Base-by-base conservation (phyloP, 495 filamentous ascomycete species). In the Penicillium coprophilum region DNA sequence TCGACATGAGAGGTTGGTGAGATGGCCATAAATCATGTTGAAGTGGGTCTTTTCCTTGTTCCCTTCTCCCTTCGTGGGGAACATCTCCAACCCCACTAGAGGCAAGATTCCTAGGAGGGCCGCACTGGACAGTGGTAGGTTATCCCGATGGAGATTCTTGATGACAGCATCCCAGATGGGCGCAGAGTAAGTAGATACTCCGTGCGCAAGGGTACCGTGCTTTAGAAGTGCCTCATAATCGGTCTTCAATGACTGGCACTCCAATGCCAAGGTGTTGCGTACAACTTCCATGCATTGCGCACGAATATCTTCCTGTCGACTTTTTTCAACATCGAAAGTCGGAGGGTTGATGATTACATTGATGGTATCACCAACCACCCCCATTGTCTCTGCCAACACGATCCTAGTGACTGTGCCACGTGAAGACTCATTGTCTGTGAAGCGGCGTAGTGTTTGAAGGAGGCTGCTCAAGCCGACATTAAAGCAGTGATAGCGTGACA, bases 141-240 rank as follows among this genome's bases (percentile, higher is more conserved):
- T 85, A 8, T 83, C 79, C 32, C 79, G 76, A 62, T 84, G 79
- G 31, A 96, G 80, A 36, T 85, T 80, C 49, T 83, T 79, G 30
- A 92, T 75, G 31, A 91, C 85, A 2, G 82, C 79, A 60, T 90
- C 85, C 92, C 92, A 96, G 28, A 95, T 83, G 2, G 77, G 70
- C 3, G 83, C 75, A 0, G 86, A 87, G 57, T 87, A 82, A 6
- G 84, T 81, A 47, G 80, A 82, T 13, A 85, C 76, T 21, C 85
- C 84, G 53, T 87, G 80, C 38, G 90, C 85, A n/a, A 92, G 77
- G 11, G 79, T 71, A 23, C 75, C 75, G 3, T 79, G 75, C 6
- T 74, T 76, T 6, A 82, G 73, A 49, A 95, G 78, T 13, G 85
- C 80, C 46, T 85, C 80, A 65, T 84, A 88, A 62, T 93, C 89